Conservation (phyloP, 2,329 filamentous ascomycete species). For the Juglanconis sp. region DNA sequence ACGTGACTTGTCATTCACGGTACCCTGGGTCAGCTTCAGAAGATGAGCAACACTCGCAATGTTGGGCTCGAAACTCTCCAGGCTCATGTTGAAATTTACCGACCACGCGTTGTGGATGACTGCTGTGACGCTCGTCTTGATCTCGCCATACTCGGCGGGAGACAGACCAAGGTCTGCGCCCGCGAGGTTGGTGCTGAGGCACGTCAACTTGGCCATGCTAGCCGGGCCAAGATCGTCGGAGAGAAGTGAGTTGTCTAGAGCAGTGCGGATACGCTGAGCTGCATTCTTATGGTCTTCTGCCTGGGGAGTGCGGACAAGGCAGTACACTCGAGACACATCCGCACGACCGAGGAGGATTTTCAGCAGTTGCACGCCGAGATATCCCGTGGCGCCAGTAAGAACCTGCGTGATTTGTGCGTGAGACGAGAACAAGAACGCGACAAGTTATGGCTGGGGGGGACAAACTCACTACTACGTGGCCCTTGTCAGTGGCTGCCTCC, state of each 20-base stretch:
- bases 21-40: background rate
- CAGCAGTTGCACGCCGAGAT: conserved; percentile 56
- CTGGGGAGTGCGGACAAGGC: conserved; percentile 37
- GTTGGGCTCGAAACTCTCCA: conserved; percentile 15
- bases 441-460: background rate
- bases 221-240: background rate
- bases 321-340: conserved; percentile 51
- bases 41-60: conserved; percentile 9
- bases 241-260: conserved; percentile 17
- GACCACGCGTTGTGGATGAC: conserved; percentile 12
- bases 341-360: conserved; percentile 55
- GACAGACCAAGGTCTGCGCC: background rate
- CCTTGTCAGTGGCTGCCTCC: conserved; percentile 4
- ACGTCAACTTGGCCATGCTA: background rate
- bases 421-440: background rate
- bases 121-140: background rate
- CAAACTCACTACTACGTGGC: conserved; percentile 29
- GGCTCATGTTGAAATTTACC: conserved; percentile 13
- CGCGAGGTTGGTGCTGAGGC: background rate
- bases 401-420: conserved; percentile 28
- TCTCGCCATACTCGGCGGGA: background rate
- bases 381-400: conserved; percentile 60
- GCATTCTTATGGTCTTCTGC: conserved; percentile 25
- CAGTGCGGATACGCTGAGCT: conserved; percentile 27
- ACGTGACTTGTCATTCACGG: background rate